phyloP scores from a whole-genome alignment of 1,139 yeast genomes.

The Saccharomyces uvarum region DNA sequence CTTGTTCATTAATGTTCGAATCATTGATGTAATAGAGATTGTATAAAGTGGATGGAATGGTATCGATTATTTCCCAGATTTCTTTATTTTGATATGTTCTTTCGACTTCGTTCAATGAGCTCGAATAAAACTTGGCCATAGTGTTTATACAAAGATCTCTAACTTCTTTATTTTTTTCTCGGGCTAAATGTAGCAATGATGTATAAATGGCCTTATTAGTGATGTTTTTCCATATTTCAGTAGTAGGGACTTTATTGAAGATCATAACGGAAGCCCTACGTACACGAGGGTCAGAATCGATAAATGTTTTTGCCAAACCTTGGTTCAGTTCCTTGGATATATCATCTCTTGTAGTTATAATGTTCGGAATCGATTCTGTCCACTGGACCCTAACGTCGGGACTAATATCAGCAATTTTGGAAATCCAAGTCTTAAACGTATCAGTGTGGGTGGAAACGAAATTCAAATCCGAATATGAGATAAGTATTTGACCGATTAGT shows the following conservation, averaged over 20 bases:
- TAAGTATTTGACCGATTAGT: conserved; percentile 62
- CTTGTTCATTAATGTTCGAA: conserved; percentile 54
- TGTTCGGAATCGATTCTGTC: conserved; percentile 50
- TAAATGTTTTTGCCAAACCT: conserved; percentile 59
- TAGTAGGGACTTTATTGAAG: conserved; percentile 37
- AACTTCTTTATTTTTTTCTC: conserved; percentile 65
- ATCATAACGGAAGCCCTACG: conserved; percentile 54
- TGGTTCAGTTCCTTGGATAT: conserved; percentile 44
- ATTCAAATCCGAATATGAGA: conserved; percentile 44
- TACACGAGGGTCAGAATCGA: conserved; percentile 72
- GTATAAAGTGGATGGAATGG: conserved; percentile 61
- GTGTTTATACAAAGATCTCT: conserved; percentile 53
- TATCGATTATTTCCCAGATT: conserved; percentile 38
- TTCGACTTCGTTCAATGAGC: conserved; percentile 19
- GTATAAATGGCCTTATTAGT: conserved; percentile 43
- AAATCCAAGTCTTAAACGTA: conserved; percentile 66
- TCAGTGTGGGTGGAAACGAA: conserved; percentile 54
- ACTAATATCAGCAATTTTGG: conserved; percentile 64
- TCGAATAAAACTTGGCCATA: conserved; percentile 46
- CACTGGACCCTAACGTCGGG: conserved; percentile 60
- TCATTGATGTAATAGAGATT: conserved; percentile 73
- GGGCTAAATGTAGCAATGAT: conserved; percentile 52
- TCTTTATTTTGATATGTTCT: conserved; percentile 27
- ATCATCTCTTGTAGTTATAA: conserved; percentile 44
- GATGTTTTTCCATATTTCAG: conserved; percentile 38